Percentiles rank a stretch among this genome's conserved stretches.
Conservation (phyloP, 306 rosid species). For the Arachis stenosperma region DNA sequence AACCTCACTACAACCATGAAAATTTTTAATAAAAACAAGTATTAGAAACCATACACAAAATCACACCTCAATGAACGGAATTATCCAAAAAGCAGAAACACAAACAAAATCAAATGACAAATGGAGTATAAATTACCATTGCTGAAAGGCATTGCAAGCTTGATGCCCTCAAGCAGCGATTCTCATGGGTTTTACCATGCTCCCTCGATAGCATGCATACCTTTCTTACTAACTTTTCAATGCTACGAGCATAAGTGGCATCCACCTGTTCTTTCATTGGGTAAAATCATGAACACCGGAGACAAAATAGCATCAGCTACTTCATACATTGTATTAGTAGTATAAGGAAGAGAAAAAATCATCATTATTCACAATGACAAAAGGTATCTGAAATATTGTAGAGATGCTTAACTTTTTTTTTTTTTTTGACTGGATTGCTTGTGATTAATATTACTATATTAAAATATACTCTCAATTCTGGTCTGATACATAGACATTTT, state of each 20-base stretch:
- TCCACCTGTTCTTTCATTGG: conserved; percentile 63
- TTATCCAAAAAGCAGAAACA: conserved; percentile 5
- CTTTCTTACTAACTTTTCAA: conserved; percentile 77
- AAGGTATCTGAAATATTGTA: neutral
- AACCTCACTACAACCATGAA: neutral
- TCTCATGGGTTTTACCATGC: conserved; percentile 63
- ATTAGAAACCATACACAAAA: neutral
- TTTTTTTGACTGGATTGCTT: neutral
- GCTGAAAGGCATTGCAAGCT: conserved; percentile 99
- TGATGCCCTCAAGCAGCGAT: conserved; percentile 73
- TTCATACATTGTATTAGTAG: conserved; percentile 1
- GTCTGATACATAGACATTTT: neutral
- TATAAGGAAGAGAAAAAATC: neutral
- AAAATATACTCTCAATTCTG: neutral
- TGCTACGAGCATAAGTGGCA: conserved; percentile 74
- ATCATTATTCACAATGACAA: neutral
- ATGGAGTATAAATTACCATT: conserved; percentile 61
- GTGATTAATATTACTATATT: neutral
- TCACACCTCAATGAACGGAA: conserved; percentile 5
- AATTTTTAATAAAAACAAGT: neutral
- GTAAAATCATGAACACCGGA: conserved; percentile 30
- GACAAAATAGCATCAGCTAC: conserved; percentile 5
- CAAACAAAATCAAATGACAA: conserved; percentile 7
- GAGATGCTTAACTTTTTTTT: neutral
- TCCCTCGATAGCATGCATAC: conserved; percentile 69